Evolutionary conservation across 305 asterid genomes (phyloP).

Genomic region (Withania somnifera): DNA sequence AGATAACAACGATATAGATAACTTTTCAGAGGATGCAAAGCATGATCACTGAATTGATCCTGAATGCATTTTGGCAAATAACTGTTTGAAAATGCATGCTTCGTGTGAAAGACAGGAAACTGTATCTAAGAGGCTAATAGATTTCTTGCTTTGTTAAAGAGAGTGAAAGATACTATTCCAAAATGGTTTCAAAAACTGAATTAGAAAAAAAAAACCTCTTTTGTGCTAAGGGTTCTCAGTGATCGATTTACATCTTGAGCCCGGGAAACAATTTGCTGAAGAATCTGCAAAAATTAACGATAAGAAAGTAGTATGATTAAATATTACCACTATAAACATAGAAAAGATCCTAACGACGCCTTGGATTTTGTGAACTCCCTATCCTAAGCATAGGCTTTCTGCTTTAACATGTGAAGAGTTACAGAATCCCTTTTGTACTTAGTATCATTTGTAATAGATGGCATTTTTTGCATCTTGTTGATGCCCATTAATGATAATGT

Average conservation of each 20-base stretch:
- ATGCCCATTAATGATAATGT: not conserved
- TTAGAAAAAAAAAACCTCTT: constrained; percentile 48
- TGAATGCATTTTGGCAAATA: not conserved
- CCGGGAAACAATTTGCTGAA: constrained; percentile 61
- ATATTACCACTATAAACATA: not conserved
- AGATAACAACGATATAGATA: not conserved
- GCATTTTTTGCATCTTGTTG: not conserved
- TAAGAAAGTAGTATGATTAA: constrained; percentile 6
- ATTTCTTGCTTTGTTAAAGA: not conserved
- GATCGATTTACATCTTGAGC: constrained; percentile 59
- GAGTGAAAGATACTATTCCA: not conserved
- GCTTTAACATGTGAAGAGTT: not conserved
- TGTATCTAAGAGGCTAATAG: not conserved
- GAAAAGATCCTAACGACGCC: not conserved
- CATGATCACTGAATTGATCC: not conserved
- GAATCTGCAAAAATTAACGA: constrained; percentile 50
- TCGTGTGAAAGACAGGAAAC: not conserved
- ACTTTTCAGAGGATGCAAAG: not conserved
- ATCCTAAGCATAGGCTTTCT: not conserved
- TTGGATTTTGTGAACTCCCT: not conserved
- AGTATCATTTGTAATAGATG: not conserved
- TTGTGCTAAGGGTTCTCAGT: constrained; percentile 85
- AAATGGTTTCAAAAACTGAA: not conserved
- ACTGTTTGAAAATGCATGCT: not conserved
- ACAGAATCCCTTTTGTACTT: not conserved